Base-by-base conservation (phyloP, 805 yeast genomes). In the Wickerhamomyces rabaulensis region DNA sequence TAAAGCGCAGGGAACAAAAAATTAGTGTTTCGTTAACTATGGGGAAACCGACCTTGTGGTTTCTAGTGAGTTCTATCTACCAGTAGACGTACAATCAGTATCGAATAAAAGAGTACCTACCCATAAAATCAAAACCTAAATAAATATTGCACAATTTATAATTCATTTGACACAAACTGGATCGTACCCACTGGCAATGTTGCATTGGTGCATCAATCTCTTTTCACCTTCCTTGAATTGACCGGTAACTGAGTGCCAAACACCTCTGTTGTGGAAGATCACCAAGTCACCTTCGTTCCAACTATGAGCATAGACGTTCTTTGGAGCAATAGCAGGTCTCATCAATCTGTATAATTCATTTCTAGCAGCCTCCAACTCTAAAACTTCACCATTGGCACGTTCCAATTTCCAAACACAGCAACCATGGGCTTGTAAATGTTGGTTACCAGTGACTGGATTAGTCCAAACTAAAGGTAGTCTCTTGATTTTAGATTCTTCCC, bases 171-270 rank as follows among this genome's bases (percentile, higher is more conserved):
- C 55, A 51, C 62, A 57, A 7, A 67, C 62, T 3, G 96, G 95
- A 60, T 85, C 92, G 15, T 61, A 53, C 9, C 89, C 91, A 60
- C 88, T 79, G 19, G 96, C 95, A 63, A 89, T 86, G 68, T 89
- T 89, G 69, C 96, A 89, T 69, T 89, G 96, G 62, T 89, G 96
- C 95, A 89, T 88, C 61, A 89, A 72, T 65, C 96, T 78, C 58
- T 78, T 80, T 61, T 88, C 94, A 41, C 84, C 87, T 17, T 76
- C 75, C 17, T 78, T 82, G 67, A 89, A 84, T 66, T 88, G 95
- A 44, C 96, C 95, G 15, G 96, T 88, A 27, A 89, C 96, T 2
- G 92, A 80, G 63, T 89, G 96, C 85, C 92, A 86, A 10, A 89
- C 91, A 39, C 96, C 96, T 63, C 92, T 76, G 73, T 89, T 89